phyloP scores from a whole-genome alignment of 73 alveolate genomes.

The Tetrahymena borealis region DNA sequence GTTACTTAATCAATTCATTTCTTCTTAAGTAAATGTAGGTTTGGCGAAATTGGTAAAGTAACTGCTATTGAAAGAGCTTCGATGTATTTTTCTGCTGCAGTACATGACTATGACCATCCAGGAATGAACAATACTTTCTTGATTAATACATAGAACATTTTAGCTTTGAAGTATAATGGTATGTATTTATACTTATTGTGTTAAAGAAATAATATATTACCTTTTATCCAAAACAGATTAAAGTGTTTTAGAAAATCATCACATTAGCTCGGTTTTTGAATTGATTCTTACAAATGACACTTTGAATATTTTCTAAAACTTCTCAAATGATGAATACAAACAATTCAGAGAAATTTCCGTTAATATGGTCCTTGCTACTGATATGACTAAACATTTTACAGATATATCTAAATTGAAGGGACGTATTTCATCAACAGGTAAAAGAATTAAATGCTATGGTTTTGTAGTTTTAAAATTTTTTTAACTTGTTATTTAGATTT shows the following conservation, averaged over 20 bases:
- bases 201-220: neutral
- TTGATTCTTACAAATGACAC: slow-evolving; percentile 25
- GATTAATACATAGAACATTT: slow-evolving; percentile 27
- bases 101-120: slow-evolving; percentile 72
- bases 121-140: slow-evolving; percentile 56
- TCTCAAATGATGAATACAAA: slow-evolving; percentile 42
- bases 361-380: slow-evolving; percentile 70
- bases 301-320: slow-evolving; percentile 1
- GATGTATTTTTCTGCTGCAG: slow-evolving; percentile 55
- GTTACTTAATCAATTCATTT: slow-evolving; percentile 64
- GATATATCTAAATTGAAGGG: neutral
- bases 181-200: neutral
- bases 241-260: slow-evolving; percentile 57
- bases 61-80: slow-evolving; percentile 50
- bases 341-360: slow-evolving; percentile 56
- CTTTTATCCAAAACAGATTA: neutral
- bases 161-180: slow-evolving; percentile 57
- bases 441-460: too few relatives aligned
- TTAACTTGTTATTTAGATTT: slow-evolving; percentile 44
- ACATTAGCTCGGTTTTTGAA: slow-evolving; percentile 50
- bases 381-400: slow-evolving; percentile 69
- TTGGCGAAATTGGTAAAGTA: slow-evolving; percentile 49
- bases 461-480: too few relatives aligned
- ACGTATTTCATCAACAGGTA: neutral
- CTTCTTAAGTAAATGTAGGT: slow-evolving; percentile 56